These are phyloP conservation scores for Huntiella decipiens DNA, from an alignment of 2,329 filamentous ascomycete species.

Conservation along the genomic window DNA sequence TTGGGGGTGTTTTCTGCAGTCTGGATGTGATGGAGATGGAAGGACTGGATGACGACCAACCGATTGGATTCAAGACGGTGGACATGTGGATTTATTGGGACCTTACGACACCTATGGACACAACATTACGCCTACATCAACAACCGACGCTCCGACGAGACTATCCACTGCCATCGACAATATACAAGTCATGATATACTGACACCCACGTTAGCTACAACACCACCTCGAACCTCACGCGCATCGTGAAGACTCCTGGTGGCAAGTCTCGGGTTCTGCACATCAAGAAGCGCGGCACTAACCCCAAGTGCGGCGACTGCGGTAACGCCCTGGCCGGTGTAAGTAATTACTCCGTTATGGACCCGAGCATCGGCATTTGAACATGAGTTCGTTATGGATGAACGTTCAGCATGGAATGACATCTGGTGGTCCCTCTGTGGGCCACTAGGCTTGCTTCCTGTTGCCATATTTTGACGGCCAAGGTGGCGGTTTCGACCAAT, in stretches of 20 bases:
- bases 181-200: no score
- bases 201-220: constrained; percentile 53
- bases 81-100: background rate
- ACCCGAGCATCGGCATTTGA: constrained; percentile 5
- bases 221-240: constrained; percentile 92
- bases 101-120: background rate
- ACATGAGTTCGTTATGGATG: background rate
- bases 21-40: background rate
- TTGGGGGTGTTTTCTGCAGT: no score
- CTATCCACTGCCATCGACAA: no score
- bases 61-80: background rate
- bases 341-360: constrained; percentile 33
- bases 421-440: no score
- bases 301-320: constrained; percentile 98
- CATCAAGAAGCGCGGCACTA: constrained; percentile 98
- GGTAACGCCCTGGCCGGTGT: constrained; percentile 94
- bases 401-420: no score
- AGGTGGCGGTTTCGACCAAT: no score
- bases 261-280: constrained; percentile 90
- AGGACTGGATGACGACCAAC: background rate
- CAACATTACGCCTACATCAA: no score
- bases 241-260: constrained; percentile 89
- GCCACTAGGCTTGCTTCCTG: no score
- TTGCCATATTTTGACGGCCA: no score
- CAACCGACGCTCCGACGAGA: no score